Evolutionary conservation across 495 filamentous ascomycete genomes (phyloP).

Genomic region (Hypoxylon perforatum): DNA sequence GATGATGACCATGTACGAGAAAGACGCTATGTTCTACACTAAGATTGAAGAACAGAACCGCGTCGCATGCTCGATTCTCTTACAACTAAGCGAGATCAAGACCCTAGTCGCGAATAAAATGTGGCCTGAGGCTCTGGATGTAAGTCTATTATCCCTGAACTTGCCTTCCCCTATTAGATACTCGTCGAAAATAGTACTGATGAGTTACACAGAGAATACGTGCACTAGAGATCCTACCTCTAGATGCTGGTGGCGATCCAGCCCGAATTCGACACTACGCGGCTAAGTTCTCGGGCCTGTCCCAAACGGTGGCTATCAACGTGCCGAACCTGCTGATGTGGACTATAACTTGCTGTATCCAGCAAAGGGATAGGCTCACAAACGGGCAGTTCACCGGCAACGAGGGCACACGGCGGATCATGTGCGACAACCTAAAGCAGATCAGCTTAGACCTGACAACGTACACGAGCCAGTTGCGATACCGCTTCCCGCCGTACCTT

Average conservation of each 20-base stretch:
- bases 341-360: constrained; percentile 85
- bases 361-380: constrained; percentile 74
- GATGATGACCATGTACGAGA: constrained; percentile 83
- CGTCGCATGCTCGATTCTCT: constrained; percentile 74
- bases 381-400: constrained; percentile 76
- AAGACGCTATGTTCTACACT: constrained; percentile 76
- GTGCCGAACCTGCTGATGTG: constrained; percentile 91
- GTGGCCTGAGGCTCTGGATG: constrained; percentile 84
- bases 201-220: constrained; percentile 71
- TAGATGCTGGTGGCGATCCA: constrained; percentile 75
- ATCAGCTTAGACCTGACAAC: constrained; percentile 89
- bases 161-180: not conserved
- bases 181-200: constrained; percentile 35
- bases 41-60: constrained; percentile 74
- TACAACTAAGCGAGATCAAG: constrained; percentile 84
- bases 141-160: constrained; percentile 67
- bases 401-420: constrained; percentile 70
- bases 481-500: constrained; percentile 76
- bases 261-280: constrained; percentile 77
- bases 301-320: constrained; percentile 82
- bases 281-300: constrained; percentile 76
- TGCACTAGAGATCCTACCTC: constrained; percentile 77
- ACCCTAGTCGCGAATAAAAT: constrained; percentile 70
- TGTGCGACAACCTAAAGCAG: constrained; percentile 76
- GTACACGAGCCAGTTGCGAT: constrained; percentile 93